These are phyloP conservation scores for Aureobasidium leucospermi DNA, from an alignment of 2,329 filamentous ascomycete species.

Conservation along the genomic window DNA sequence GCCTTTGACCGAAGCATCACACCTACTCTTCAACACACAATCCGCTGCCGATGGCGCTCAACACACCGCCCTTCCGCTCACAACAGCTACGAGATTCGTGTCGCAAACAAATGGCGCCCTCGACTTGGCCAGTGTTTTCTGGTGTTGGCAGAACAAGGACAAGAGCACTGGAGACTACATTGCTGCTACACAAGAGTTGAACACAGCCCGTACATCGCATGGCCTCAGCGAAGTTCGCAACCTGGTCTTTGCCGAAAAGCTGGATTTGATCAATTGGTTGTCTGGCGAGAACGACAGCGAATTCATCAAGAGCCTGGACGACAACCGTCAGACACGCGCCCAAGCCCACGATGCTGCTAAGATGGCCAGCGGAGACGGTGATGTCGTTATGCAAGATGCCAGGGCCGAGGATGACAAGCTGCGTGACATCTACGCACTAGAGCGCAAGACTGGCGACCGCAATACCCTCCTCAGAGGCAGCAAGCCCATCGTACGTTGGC, in stretches of 20 bases:
- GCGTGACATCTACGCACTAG: conserved; percentile 81
- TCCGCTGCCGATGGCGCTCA: conserved; percentile 40
- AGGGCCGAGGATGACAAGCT: conserved; percentile 65
- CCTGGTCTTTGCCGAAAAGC: conserved; percentile 80
- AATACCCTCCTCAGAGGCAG: conserved; percentile 81
- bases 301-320: conserved; percentile 78
- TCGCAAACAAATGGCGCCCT: conserved; percentile 53
- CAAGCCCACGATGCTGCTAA: conserved; percentile 45
- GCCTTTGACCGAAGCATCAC: conserved; percentile 66
- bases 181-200: conserved; percentile 69
- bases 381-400: conserved; percentile 34
- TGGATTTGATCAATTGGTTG: conserved; percentile 90
- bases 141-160: conserved; percentile 92
- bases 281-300: conserved; percentile 78
- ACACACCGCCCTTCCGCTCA: conserved; percentile 42
- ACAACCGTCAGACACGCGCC: conserved; percentile 47
- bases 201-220: conserved; percentile 56
- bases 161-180: conserved; percentile 87
- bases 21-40: conserved; percentile 40
- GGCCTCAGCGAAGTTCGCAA: conserved; percentile 70
- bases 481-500: conserved; percentile 66
- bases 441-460: conserved; percentile 85
- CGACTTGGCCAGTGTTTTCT: conserved; percentile 90
- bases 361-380: conserved; percentile 24
- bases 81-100: conserved; percentile 70